These are phyloP conservation scores for Tetraselmis chui DNA, from an alignment of 139 green algal genomes.

Conservation along the genomic window DNA sequence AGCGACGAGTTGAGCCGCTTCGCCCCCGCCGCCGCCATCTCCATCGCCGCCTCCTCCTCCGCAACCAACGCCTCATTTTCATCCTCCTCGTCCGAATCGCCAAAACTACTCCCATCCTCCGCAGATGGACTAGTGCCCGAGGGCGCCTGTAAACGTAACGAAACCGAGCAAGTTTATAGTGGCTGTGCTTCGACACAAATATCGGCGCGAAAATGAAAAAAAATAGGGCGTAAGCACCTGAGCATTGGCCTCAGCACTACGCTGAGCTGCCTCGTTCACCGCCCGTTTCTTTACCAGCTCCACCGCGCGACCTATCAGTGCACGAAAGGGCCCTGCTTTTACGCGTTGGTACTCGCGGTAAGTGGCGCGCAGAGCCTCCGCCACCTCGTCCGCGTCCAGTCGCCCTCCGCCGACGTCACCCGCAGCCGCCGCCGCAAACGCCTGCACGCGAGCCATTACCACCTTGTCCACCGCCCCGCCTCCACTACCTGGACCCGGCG, in stretches of 20 bases:
- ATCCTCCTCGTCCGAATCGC: constrained; percentile 2
- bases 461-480: background rate
- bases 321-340: constrained; percentile 37
- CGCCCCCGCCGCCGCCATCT: background rate
- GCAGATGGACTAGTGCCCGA: too few species aligned
- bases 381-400: constrained; percentile 52
- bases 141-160: too few species aligned
- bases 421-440: background rate
- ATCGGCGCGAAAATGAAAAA: too few species aligned
- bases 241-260: too few species aligned
- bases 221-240: too few species aligned
- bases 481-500: too few species aligned
- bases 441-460: background rate
- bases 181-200: too few species aligned
- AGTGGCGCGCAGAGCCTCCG: constrained; percentile 36
- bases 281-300: constrained; percentile 12
- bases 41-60: constrained; percentile 10
- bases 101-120: too few species aligned
- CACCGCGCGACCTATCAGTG: constrained; percentile 36
- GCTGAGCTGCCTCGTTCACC: too few species aligned
- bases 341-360: constrained; percentile 67
- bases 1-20: constrained; percentile 41
- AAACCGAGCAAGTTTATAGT: too few species aligned
- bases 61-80: constrained; percentile 4
- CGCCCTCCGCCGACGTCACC: too few species aligned